Base-by-base conservation (phyloP, 164 flowering plant species). In the Akebia trifoliata region DNA sequence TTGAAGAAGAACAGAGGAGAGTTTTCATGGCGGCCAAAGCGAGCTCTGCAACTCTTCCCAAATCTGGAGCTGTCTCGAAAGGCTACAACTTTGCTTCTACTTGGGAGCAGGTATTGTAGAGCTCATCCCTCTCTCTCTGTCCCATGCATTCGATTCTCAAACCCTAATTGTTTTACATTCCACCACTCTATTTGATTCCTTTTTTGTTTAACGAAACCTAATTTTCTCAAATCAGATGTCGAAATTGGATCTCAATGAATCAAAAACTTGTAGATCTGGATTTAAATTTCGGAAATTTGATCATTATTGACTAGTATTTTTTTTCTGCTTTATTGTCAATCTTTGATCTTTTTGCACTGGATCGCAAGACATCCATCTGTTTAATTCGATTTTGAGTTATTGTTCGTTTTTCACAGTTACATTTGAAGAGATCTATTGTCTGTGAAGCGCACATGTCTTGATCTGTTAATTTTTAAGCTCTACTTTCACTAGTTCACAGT, bases 81-180 rank as follows among this genome's bases (percentile, higher is more conserved):
- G 98, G 95, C 55, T 88, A 84, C 72, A 83, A 78, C 61, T 91
- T 91, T 71, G 90, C 89, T 64, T 85, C 87, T 36, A 69, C 78
- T 39, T 91, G 98, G 98, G 96, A 91, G 65, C 96, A 88, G 88
- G 97, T 86, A 29, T 17, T 15, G 4, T 45, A 8, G 38, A n/a
- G 8, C 44, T 46, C 36, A 4, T 25, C 51, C 30, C 6, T n/a
- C 21, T 26, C 58, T 47, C 34, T 22, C 51, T 31, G 43, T 60
- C 55, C 17, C 46, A 22, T 56, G 12, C 40, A 10, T 35, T 43
- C 5, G 20, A 20, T 50, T n/a, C 20, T 17, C 14, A 9, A 10
- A n/a, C 20, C 2, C 9, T n/a, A 11, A 25, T 26, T 14, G 22
- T 18, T 6, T 24, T 40, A 15, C 20, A 20, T 18, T 24, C 17